Conservation (phyloP, 441 rosid species). For the Euphorbia celastroides region DNA sequence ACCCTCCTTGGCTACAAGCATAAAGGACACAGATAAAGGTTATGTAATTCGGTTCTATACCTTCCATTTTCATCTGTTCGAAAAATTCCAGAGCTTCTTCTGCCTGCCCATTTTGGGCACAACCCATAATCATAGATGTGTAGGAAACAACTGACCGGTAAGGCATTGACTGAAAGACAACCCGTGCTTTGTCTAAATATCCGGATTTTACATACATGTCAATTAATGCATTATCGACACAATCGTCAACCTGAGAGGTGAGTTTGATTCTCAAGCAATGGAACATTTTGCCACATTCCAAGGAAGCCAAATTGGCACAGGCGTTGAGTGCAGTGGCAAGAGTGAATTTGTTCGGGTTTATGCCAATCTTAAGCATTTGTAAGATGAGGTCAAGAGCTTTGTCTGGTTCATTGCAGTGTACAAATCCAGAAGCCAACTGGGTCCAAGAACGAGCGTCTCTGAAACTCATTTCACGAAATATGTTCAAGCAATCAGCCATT, state of each 20-base stretch:
- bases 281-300: slow-evolving; percentile 43
- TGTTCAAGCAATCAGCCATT: slow-evolving; percentile 32
- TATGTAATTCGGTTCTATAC: slow-evolving; percentile 39
- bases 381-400: slow-evolving; percentile 32
- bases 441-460: slow-evolving; percentile 54
- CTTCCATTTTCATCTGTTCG: slow-evolving; percentile 32
- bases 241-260: slow-evolving; percentile 33
- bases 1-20: slow-evolving; percentile 61
- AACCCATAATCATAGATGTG: slow-evolving; percentile 54
- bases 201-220: slow-evolving; percentile 69
- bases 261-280: slow-evolving; percentile 42
- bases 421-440: slow-evolving; percentile 33
- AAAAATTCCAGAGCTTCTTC: slow-evolving; percentile 39
- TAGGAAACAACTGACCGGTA: slow-evolving; percentile 42
- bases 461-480: slow-evolving; percentile 31
- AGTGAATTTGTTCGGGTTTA: slow-evolving; percentile 41
- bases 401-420: slow-evolving; percentile 31
- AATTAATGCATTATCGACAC: slow-evolving; percentile 46
- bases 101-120: slow-evolving; percentile 50
- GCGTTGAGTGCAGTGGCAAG: slow-evolving; percentile 41
- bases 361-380: slow-evolving; percentile 29
- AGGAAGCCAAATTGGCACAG: slow-evolving; percentile 45
- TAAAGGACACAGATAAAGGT: slow-evolving; percentile 47
- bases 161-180: slow-evolving; percentile 32
- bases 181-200: slow-evolving; percentile 31